These are phyloP conservation scores for Cercospora janseana DNA, from an alignment of 2,329 filamentous ascomycete genomes.

Conservation along the genomic window DNA sequence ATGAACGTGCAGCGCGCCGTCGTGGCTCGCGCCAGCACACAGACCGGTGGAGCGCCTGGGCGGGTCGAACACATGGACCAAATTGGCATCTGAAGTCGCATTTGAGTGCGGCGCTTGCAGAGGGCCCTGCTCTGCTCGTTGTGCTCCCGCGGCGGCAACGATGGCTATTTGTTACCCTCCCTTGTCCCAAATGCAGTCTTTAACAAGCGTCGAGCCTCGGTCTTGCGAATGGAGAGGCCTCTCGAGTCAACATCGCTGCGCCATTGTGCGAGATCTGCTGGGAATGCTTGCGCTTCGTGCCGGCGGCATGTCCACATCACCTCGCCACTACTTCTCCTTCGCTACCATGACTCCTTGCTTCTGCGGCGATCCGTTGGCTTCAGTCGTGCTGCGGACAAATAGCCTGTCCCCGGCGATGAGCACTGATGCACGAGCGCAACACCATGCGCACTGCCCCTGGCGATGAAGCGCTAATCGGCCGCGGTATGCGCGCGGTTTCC, in stretches of 20 bases:
- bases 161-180: conserved; percentile 7
- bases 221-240: conserved; percentile 1
- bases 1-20: conserved; percentile 5
- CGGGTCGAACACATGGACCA: neutral
- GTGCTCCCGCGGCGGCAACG: conserved; percentile 3
- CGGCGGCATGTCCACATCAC: neutral
- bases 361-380: neutral
- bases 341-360: neutral
- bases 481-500: no score
- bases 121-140: neutral
- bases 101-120: conserved; percentile 9
- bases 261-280: neutral
- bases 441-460: no score
- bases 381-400: no score
- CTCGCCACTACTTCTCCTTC: neutral
- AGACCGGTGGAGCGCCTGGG: conserved; percentile 1
- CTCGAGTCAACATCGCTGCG: neutral
- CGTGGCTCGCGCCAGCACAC: conserved; percentile 7
- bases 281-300: conserved; percentile 6
- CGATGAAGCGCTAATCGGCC: no score
- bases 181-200: conserved; percentile 8
- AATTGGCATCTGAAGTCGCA: conserved; percentile 1
- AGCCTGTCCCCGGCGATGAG: no score
- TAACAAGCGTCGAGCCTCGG: conserved; percentile 4
- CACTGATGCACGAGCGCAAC: no score